phyloP scores from a whole-genome alignment of 2,329 filamentous ascomycete species.

The Balansia obtecta region DNA sequence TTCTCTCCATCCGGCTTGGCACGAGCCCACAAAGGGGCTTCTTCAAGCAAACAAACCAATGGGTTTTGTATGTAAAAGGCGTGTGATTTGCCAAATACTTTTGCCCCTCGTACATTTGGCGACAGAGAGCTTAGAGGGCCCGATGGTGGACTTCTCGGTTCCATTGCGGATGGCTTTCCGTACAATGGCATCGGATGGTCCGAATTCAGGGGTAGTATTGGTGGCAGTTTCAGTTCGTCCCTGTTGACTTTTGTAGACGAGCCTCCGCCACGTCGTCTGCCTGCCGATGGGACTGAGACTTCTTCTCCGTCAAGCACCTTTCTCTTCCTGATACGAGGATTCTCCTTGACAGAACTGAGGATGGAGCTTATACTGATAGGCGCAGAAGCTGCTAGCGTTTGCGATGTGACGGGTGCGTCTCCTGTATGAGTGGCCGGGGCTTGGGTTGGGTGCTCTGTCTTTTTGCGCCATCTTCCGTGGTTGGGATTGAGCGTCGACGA shows the following conservation, averaged over 20 bases:
- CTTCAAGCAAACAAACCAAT: conserved; percentile 11
- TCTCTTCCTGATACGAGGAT: conserved; percentile 32
- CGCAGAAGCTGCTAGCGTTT: not conserved
- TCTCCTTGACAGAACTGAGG: conserved; percentile 36
- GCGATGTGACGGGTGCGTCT: conserved; percentile 1
- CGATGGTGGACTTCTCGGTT: conserved; percentile 15
- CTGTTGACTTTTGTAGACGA: conserved; percentile 3
- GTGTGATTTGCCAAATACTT: conserved; percentile 10
- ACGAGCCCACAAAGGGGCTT: conserved; percentile 9
- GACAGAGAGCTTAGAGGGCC: conserved; percentile 21
- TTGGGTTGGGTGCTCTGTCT: conserved; percentile 6
- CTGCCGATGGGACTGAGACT: conserved; percentile 10
- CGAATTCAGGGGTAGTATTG: conserved; percentile 15
- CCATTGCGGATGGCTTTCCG: conserved; percentile 16
- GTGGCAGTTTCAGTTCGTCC: conserved; percentile 16
- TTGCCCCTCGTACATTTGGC: conserved; percentile 16
- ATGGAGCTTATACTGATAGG: conserved; percentile 27
- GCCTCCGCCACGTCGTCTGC: conserved; percentile 7
- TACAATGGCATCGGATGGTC: conserved; percentile 9
- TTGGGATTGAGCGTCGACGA: conserved; percentile 25
- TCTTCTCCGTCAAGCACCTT: conserved; percentile 32
- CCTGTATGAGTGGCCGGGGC: conserved; percentile 5
- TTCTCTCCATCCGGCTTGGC: conserved; percentile 1
- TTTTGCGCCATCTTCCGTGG: conserved; percentile 18
- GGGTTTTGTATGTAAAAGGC: conserved; percentile 14